Conservation (phyloP, 768 basidiomycete species). For the Boletus speciosus region DNA sequence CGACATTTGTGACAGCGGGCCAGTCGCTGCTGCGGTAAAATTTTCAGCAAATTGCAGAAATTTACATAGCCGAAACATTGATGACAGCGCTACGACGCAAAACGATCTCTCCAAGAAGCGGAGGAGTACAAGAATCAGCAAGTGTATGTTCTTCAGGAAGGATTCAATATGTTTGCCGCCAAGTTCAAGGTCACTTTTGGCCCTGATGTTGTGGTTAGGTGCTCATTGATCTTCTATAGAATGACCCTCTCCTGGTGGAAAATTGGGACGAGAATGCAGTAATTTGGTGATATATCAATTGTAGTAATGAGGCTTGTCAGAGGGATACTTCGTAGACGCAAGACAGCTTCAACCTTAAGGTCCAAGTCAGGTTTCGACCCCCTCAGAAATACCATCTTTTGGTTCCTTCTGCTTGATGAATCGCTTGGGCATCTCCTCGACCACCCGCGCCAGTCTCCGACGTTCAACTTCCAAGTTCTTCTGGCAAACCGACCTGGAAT, state of each 20-base stretch:
- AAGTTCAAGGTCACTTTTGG: conserved; percentile 53
- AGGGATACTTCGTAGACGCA: not conserved
- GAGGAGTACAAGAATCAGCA: conserved; percentile 48
- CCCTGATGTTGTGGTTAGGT: too few relatives aligned
- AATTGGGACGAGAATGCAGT: conserved; percentile 60
- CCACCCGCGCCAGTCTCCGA: conserved; percentile 49
- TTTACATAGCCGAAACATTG: conserved; percentile 1
- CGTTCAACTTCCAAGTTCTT: conserved; percentile 52
- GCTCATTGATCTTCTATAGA: conserved; percentile 32
- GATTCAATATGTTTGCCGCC: conserved; percentile 68
- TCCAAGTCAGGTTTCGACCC: not conserved
- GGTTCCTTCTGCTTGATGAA: conserved; percentile 43
- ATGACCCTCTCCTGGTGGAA: conserved; percentile 69
- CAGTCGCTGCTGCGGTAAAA: conserved; percentile 70
- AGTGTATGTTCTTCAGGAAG: conserved; percentile 65
- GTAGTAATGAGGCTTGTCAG: not conserved
- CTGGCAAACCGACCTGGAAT: conserved; percentile 61
- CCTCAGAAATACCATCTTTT: conserved; percentile 24
- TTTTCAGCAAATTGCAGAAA: not conserved
- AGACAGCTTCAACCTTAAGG: not conserved
- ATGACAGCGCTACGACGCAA: conserved; percentile 64
- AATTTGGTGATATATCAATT: conserved; percentile 45
- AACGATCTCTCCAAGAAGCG: conserved; percentile 42
- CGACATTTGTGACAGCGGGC: conserved; percentile 48
- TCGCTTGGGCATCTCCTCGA: conserved; percentile 59